Evolutionary conservation across 805 yeast species (phyloP), one percentile per base, ranked within the genome.

Genomic region (Yarrowia bubula): DNA sequence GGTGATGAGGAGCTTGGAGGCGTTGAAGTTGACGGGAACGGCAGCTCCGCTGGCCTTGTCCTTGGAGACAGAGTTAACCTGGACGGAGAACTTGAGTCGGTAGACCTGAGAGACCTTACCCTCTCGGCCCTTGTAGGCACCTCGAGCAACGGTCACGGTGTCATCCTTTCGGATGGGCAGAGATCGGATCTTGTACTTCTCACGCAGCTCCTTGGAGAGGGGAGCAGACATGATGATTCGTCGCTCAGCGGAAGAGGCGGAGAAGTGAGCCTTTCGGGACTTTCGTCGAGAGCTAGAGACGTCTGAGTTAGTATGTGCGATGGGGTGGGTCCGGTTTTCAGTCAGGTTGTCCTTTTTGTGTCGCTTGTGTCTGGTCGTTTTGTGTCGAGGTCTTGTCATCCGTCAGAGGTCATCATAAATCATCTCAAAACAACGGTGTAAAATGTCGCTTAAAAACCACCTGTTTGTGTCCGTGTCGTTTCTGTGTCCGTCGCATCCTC

Each of bases 231-330:
- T 84, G 81, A 95, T 84, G 74, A 82, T 84, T 85, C 98, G 90
- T 85, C 98, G 90, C 78, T 84, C 90, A 74, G 93, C 88, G 73
- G 99, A 93, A 78, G 98, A 96, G 75, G 99, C 96, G 77, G 84
- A 85, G 93, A 95, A 95, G 89, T 95, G 90, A 82, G 98, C 98
- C 90, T 95, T 95, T 90, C 99, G 92, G 82, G 98, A 86, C 89
- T 95, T 95, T 83, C 96, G 89, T 87, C 99, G 95, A 80, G 97
- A 92, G 81, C 96, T 88, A 78, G 99, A 92, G 82, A 95, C 98
- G 97, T 95, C 97, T 89, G 70, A 47, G 48, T 43, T 44, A 51
- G 42, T 32, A 11, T 1, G 15, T 22, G 28, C 28, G 39, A 8
- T 9, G 10, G 8, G 42, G 28, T 15, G 28, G 14, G 50, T 38